Evolutionary conservation across 2,329 filamentous ascomycete species (phyloP).

Genomic region (Xylaria sp.): DNA sequence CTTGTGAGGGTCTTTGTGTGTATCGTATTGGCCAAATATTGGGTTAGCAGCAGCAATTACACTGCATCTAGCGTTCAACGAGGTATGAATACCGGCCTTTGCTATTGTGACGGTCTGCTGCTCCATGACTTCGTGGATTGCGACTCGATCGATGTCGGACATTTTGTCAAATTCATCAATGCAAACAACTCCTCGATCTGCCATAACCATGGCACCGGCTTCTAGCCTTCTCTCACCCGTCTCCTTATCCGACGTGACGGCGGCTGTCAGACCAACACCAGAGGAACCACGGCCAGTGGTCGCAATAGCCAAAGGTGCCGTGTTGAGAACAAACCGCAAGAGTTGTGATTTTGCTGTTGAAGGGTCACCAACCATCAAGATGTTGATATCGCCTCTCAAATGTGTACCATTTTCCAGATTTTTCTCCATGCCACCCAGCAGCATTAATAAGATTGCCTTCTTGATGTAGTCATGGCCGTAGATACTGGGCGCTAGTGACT

Average conservation of each 20-base stretch:
- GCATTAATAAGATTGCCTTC: conserved; percentile 94
- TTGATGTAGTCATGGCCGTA: conserved; percentile 98
- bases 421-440: conserved; percentile 96
- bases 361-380: conserved; percentile 98
- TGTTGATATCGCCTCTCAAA: conserved; percentile 98
- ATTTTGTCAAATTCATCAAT: conserved; percentile 99
- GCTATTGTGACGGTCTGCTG: conserved; percentile 99
- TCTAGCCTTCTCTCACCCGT: conserved; percentile 94
- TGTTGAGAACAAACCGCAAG: conserved; percentile 95
- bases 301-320: conserved; percentile 93
- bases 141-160: conserved; percentile 97
- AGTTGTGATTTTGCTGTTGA: conserved; percentile 99
- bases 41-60: conserved; percentile 97
- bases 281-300: conserved; percentile 97
- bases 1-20: conserved; percentile 97
- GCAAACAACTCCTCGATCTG: conserved; percentile 95
- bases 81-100: conserved; percentile 98
- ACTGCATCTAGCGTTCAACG: conserved; percentile 94
- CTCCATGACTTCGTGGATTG: conserved; percentile 99
- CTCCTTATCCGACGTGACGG: conserved; percentile 96
- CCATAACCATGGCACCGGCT: conserved; percentile 98
- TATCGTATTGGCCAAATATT: conserved; percentile 97
- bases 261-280: conserved; percentile 95
- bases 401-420: conserved; percentile 98
- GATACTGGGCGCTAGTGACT: conserved; percentile 95